phyloP scores from a whole-genome alignment of 257 asterid genomes.

The Solanum peruvianum region DNA sequence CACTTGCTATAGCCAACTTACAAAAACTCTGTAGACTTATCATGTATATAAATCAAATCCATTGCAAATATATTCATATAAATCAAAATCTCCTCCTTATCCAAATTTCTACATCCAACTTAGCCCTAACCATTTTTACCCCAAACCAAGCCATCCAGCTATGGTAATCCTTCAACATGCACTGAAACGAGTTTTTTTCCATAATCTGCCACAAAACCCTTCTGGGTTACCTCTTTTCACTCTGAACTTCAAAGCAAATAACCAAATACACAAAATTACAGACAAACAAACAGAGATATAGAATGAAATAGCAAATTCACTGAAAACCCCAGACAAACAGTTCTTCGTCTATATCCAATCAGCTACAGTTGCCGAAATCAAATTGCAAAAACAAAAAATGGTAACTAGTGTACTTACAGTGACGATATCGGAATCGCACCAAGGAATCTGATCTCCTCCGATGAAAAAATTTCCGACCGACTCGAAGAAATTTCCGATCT shows the following conservation, averaged over 20 bases:
- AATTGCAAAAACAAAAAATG: not conserved
- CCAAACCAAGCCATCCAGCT: not conserved
- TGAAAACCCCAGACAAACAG: not conserved
- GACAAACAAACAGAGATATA: not conserved
- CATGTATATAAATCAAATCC: not conserved
- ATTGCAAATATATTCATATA: not conserved
- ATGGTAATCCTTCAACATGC: not conserved
- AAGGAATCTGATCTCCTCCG: conserved; percentile 76
- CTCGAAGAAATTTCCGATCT: conserved; percentile 44
- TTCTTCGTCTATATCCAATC: not conserved
- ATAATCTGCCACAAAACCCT: not conserved
- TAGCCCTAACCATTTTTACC: not conserved
- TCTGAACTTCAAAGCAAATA: not conserved
- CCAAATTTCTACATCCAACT: not conserved
- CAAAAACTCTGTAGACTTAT: not conserved
- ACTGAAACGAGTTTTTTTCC: not conserved
- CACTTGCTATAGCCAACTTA: not conserved
- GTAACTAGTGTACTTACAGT: conserved; percentile 26
- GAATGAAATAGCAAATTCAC: not conserved
- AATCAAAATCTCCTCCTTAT: not conserved
- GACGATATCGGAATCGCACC: conserved; percentile 62
- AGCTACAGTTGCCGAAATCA: not conserved
- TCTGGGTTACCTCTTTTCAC: not conserved
- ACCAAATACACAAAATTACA: not conserved
- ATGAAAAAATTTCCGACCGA: conserved; percentile 55